Evolutionary conservation across 2,329 filamentous ascomycete species (phyloP).

Genomic region (Clarireedia homoeocarpa): DNA sequence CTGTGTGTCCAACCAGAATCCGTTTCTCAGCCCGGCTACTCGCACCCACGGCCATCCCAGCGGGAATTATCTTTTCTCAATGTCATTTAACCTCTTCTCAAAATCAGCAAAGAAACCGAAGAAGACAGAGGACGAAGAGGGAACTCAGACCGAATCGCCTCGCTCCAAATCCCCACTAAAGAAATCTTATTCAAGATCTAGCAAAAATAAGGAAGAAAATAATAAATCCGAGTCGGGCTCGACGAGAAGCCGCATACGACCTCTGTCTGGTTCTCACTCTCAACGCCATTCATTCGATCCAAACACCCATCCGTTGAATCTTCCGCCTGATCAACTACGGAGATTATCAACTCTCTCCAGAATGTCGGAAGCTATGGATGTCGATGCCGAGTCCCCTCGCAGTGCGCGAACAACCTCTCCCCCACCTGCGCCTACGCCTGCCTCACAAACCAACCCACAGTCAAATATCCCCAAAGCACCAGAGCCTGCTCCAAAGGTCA

Average conservation of each 20-base stretch:
- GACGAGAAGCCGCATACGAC: conserved; percentile 24
- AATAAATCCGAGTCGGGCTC: conserved; percentile 22
- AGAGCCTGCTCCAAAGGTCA: conserved; percentile 36
- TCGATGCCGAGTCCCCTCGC: conserved; percentile 55
- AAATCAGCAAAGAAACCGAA: conserved; percentile 30
- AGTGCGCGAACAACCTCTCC: conserved; percentile 43
- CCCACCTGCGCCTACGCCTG: conserved; percentile 36
- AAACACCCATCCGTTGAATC: conserved; percentile 80
- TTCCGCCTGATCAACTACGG: conserved; percentile 81
- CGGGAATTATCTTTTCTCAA: conserved; percentile 9
- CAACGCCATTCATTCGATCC: conserved; percentile 45
- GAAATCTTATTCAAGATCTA: conserved; percentile 25
- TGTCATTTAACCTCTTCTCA: conserved; percentile 28
- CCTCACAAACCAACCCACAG: conserved; percentile 15
- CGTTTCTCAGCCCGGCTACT: conserved; percentile 8
- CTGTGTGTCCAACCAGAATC: conserved; percentile 7
- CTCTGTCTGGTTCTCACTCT: conserved; percentile 21
- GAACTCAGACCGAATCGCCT: conserved; percentile 16
- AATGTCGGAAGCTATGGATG: conserved; percentile 55
- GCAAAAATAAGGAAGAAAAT: conserved; percentile 23
- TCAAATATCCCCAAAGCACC: conserved; percentile 21
- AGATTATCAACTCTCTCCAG: conserved; percentile 61
- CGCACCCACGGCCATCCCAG: conserved; percentile 6
- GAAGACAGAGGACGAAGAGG: conserved; percentile 25
- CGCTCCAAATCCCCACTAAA: conserved; percentile 26